These are phyloP conservation scores for Aegilops bicornis DNA, from an alignment of 176 grass and related monocot species.

Conservation along the genomic window DNA sequence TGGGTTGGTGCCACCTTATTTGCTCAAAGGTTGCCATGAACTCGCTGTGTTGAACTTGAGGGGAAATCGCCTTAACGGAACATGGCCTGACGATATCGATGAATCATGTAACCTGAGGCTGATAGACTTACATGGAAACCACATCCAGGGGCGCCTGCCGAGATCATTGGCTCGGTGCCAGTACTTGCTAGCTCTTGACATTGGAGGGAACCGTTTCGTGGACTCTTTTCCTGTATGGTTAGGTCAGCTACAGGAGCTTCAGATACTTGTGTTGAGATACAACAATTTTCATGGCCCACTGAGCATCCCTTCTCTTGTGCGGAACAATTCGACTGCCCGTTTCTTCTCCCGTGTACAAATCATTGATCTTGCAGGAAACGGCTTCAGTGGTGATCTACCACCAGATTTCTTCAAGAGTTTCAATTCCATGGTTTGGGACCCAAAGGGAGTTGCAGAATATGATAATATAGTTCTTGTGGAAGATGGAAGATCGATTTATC, in stretches of 20 bases:
- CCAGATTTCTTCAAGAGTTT: background rate
- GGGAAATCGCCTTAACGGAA: constrained; percentile 7
- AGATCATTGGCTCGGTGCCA: constrained; percentile 3
- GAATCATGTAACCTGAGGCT: background rate
- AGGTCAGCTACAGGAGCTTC: background rate
- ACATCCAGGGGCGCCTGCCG: constrained; percentile 11
- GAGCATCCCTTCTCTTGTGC: background rate
- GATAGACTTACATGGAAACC: constrained; percentile 15
- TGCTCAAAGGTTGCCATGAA: background rate
- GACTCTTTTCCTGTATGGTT: constrained; percentile 26
- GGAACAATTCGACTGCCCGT: background rate
- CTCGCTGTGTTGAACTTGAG: background rate
- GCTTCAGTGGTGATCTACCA: constrained; percentile 10
- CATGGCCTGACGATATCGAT: background rate
- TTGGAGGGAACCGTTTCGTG: background rate
- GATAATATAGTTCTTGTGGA: too few relatives aligned
- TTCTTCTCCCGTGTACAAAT: background rate
- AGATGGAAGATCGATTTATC: background rate
- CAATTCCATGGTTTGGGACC: constrained; percentile 14
- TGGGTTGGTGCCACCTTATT: constrained; percentile 9
- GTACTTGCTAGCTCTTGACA: background rate
- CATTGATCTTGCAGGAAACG: constrained; percentile 26
- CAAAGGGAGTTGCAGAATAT: background rate
- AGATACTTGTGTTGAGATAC: background rate
- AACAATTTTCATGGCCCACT: constrained; percentile 5